These are phyloP conservation scores for Sorghum bicolor DNA, from an alignment of 176 grass and related monocot genomes.

Conservation along the genomic window DNA sequence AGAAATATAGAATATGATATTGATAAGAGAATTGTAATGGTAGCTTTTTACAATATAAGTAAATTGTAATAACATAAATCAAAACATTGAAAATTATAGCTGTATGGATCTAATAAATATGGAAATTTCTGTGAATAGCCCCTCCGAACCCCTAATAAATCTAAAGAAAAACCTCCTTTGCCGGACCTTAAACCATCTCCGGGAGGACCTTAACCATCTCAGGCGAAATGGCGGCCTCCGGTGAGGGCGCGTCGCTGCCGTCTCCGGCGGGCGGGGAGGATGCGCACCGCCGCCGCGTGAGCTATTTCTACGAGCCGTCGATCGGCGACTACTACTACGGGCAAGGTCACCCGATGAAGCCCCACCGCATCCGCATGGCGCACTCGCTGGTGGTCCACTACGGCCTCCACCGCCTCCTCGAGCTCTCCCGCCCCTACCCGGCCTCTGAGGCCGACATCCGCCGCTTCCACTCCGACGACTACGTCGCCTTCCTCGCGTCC, in stretches of 20 bases:
- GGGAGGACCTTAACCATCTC: not conserved
- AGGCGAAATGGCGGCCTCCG: constrained; percentile 44
- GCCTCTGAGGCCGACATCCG: constrained; percentile 68
- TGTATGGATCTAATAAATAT: too few species aligned
- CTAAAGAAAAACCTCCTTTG: not conserved
- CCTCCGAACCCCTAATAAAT: not conserved
- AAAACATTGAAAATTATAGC: too few species aligned
- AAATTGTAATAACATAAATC: too few species aligned
- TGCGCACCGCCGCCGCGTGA: constrained; percentile 52
- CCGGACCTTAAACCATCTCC: not conserved
- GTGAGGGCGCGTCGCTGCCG: constrained; percentile 66
- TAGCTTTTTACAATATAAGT: too few species aligned
- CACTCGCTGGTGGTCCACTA: constrained; percentile 91
- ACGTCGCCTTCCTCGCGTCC: constrained; percentile 65
- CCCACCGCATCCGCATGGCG: constrained; percentile 92
- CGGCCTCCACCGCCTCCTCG: constrained; percentile 77
- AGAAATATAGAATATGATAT: too few species aligned
- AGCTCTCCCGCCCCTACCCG: constrained; percentile 59
- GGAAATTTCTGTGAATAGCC: too few species aligned
- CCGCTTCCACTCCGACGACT: constrained; percentile 84
- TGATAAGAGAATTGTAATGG: too few species aligned
- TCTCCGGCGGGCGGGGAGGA: constrained; percentile 48
- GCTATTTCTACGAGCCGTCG: constrained; percentile 94
- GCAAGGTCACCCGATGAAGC: constrained; percentile 95
- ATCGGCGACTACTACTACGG: constrained; percentile 98